Evolutionary conservation across 805 yeast species (phyloP).

Genomic region (Saccharomycopsis sp.): DNA sequence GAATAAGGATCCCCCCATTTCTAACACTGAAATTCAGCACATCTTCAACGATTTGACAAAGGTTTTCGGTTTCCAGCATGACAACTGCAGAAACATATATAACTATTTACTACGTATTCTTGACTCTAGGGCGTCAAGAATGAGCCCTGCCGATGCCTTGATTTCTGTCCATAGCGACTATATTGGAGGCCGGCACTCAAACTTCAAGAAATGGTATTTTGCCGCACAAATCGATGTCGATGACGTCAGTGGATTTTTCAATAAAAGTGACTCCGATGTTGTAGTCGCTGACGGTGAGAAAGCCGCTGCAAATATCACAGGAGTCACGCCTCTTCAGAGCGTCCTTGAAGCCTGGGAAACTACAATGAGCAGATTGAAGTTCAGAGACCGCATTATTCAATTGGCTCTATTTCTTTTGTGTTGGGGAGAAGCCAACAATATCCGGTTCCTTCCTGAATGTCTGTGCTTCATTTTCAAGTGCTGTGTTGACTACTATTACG

Average conservation of each 20-base stretch:
- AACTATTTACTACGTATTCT: conserved; percentile 55
- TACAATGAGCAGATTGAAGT: conserved; percentile 42
- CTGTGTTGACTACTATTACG: conserved; percentile 59
- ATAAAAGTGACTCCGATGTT: conserved; percentile 21
- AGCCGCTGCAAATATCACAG: conserved; percentile 12
- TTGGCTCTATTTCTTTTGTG: conserved; percentile 62
- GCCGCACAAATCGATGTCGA: conserved; percentile 63
- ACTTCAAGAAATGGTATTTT: conserved; percentile 71
- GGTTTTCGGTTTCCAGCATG: conserved; percentile 63
- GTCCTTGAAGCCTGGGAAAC: conserved; percentile 45
- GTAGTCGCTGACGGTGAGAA: conserved; percentile 1
- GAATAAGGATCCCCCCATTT: conserved; percentile 37
- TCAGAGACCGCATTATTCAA: conserved; percentile 54
- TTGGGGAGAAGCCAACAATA: conserved; percentile 89
- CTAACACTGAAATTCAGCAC: conserved; percentile 47
- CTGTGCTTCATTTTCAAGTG: conserved; percentile 79
- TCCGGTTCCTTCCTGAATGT: conserved; percentile 86
- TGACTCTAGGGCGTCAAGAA: conserved; percentile 64
- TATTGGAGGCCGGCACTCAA: conserved; percentile 64
- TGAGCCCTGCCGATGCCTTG: conserved; percentile 50
- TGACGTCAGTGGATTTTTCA: conserved; percentile 37
- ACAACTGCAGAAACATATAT: conserved; percentile 59
- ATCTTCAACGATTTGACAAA: conserved; percentile 46
- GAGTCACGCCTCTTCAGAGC: conserved; percentile 31
- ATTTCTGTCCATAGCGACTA: conserved; percentile 64